phyloP scores from a whole-genome alignment of 116 monocot species.

The Phalaenopsis hybrid region DNA sequence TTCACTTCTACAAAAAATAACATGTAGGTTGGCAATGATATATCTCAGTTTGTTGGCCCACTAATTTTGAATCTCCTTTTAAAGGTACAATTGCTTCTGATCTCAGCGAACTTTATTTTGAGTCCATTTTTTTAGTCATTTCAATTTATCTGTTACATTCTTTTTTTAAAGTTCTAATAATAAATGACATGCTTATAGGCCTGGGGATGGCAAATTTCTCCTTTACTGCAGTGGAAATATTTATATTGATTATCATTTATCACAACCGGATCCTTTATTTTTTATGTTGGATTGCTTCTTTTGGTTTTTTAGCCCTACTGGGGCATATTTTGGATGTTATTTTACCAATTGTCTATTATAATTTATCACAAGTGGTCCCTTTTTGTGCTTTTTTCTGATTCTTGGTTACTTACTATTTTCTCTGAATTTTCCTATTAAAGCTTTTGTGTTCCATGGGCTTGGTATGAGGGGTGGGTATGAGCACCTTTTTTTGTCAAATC shows the following conservation, averaged over 20 bases:
- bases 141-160: neutral
- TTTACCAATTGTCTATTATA: neutral
- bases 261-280: neutral
- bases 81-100: conserved; percentile 33
- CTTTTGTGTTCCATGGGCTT: neutral
- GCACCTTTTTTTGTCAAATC: neutral
- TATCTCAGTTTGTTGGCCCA: conserved; percentile 98
- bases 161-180: neutral
- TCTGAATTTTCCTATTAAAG: neutral
- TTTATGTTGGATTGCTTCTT: conserved; percentile 5
- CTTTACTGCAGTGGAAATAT: neutral
- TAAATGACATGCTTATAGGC: neutral
- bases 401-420: neutral
- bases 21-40: conserved; percentile 88
- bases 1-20: neutral
- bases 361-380: neutral
- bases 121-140: neutral
- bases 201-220: neutral
- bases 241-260: neutral
- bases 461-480: neutral
- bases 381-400: neutral
- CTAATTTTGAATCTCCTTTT: conserved; percentile 66
- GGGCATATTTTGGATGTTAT: neutral
- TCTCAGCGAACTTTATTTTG: neutral
- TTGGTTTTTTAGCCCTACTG: neutral